Evolutionary conservation across 345 rosid species (phyloP).

Genomic region (Bretschneidera sinensis): DNA sequence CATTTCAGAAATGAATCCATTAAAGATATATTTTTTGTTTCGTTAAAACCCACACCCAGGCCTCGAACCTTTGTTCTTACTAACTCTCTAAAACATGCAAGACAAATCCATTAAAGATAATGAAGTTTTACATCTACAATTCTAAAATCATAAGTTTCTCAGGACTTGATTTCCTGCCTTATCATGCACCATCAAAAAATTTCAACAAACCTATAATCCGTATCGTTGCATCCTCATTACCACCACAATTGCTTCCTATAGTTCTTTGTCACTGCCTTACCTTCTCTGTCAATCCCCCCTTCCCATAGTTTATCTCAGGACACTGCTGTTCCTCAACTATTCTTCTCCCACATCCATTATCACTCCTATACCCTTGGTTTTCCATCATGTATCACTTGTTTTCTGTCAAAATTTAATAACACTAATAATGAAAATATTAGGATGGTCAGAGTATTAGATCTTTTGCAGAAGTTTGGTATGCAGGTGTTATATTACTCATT

Average conservation of each 20-base stretch:
- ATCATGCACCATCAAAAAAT: neutral
- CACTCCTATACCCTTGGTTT: too few species aligned
- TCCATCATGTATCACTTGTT: neutral
- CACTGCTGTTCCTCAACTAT: neutral
- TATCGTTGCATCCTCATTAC: neutral
- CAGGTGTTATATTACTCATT: neutral
- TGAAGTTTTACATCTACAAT: too few species aligned
- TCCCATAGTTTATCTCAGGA: neutral
- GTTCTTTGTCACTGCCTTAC: too few species aligned
- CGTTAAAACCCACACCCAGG: too few species aligned
- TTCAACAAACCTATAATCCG: neutral
- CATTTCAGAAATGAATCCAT: neutral
- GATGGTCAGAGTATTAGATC: neutral
- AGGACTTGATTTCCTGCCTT: neutral
- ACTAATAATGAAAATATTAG: neutral
- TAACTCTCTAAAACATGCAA: too few species aligned
- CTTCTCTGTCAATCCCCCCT: neutral
- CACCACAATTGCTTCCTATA: neutral
- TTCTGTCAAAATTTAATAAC: neutral
- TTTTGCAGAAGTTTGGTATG: too few species aligned
- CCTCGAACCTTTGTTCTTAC: too few species aligned
- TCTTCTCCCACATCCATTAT: neutral
- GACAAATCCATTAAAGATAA: too few species aligned
- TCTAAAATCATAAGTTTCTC: too few species aligned
- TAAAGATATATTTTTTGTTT: too few species aligned